Evolutionary conservation across 352 stramenopile species (phyloP).

Genomic region (Saprolegnia diclina): DNA sequence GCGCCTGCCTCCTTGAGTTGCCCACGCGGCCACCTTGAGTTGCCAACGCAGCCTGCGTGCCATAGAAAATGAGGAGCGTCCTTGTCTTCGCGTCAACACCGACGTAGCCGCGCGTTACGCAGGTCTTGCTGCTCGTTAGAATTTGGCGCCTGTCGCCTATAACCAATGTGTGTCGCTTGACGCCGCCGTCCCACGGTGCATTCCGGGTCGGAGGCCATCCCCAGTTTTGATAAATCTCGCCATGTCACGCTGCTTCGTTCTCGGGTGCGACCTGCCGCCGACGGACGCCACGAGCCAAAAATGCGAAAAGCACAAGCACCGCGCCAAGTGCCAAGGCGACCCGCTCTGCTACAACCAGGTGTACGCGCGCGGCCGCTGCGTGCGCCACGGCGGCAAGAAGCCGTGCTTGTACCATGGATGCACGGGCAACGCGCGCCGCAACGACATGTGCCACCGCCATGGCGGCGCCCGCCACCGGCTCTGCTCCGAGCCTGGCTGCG

Average conservation of each 20-base stretch:
- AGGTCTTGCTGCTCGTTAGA: too few relatives aligned
- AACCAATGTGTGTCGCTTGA: background rate
- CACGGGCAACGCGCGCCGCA: background rate
- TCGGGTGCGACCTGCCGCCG: background rate
- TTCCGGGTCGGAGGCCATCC: too few relatives aligned
- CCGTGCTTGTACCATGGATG: slow-evolving; percentile 17
- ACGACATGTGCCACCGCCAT: slow-evolving; percentile 18
- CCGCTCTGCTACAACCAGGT: slow-evolving; percentile 13
- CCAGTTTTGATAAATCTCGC: background rate
- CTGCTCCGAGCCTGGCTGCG: slow-evolving; percentile 7
- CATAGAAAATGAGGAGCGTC: too few relatives aligned
- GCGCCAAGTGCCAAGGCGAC: slow-evolving; percentile 10
- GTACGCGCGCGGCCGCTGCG: slow-evolving; percentile 14
- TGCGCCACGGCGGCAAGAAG: slow-evolving; percentile 17
- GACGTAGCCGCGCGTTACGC: too few relatives aligned
- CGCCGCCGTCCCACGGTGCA: background rate
- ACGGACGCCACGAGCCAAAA: background rate
- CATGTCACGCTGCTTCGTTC: slow-evolving; percentile 5
- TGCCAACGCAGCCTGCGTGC: too few relatives aligned
- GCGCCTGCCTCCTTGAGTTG: too few relatives aligned
- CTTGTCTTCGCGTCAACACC: too few relatives aligned
- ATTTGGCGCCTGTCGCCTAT: too few relatives aligned
- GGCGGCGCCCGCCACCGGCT: background rate
- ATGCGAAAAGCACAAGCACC: slow-evolving; percentile 13
- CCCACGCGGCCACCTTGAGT: too few relatives aligned